These are phyloP conservation scores for Anisodus tanguticus DNA, from an alignment of 257 asterid species.

Conservation along the genomic window DNA sequence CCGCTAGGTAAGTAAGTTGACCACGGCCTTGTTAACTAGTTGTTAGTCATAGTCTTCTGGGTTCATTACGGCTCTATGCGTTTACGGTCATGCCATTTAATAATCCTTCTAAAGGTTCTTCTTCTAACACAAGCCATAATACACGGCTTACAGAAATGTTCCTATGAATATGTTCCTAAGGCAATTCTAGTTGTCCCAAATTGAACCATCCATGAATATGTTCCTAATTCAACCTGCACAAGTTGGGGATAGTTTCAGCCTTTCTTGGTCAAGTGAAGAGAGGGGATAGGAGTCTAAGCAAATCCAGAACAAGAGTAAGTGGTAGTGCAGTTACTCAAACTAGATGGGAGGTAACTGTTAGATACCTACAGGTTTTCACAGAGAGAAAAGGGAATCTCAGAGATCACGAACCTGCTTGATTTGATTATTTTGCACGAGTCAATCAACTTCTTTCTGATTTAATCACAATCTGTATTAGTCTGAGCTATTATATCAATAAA, in stretches of 20 bases:
- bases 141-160: too few species aligned
- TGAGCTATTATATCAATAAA: not conserved
- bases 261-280: constrained; percentile 1
- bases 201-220: constrained; percentile 7
- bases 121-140: too few species aligned
- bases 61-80: too few species aligned
- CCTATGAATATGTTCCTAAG: not conserved
- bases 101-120: too few species aligned
- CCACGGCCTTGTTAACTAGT: too few species aligned
- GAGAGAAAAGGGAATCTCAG: not conserved
- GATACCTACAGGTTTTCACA: constrained; percentile 9
- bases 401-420: not conserved
- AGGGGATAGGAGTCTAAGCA: not conserved
- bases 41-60: too few species aligned
- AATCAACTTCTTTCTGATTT: not conserved
- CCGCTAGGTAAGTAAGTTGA: too few species aligned
- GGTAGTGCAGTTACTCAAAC: constrained; percentile 5
- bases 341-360: constrained; percentile 19
- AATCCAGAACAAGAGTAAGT: not conserved
- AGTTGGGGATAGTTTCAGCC: constrained; percentile 1
- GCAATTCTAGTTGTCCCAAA: constrained; percentile 8
- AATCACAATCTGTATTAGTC: not conserved
- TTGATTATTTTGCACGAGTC: not conserved
- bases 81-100: too few species aligned
- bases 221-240: constrained; percentile 9